phyloP scores from a whole-genome alignment of 139 green algal species.

The Nannochloris sp. region DNA sequence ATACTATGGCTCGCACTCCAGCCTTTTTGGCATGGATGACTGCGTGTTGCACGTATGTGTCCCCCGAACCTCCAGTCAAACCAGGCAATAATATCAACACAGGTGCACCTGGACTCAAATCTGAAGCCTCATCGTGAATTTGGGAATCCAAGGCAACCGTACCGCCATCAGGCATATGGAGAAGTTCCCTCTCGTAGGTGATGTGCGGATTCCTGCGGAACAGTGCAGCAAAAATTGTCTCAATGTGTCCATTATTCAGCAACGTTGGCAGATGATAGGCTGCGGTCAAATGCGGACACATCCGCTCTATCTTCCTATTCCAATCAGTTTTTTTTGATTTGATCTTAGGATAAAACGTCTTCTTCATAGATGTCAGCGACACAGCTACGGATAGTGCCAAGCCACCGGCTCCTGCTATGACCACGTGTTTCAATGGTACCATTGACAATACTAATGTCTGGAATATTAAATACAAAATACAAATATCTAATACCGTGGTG shows the following conservation, averaged over 20 bases:
- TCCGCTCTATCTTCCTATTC: constrained; percentile 17
- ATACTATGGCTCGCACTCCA: constrained; percentile 60
- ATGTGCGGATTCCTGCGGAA: constrained; percentile 46
- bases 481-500: neutral
- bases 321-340: constrained; percentile 11
- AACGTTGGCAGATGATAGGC: constrained; percentile 15
- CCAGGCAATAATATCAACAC: constrained; percentile 83
- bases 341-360: constrained; percentile 6
- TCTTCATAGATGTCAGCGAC: neutral
- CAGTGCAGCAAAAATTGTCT: constrained; percentile 84
- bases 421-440: neutral
- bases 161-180: constrained; percentile 71
- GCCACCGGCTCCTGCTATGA: neutral
- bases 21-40: constrained; percentile 31
- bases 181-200: constrained; percentile 57
- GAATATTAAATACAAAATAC: no score
- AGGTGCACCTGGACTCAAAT: constrained; percentile 33
- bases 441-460: no score
- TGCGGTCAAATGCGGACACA: constrained; percentile 21
- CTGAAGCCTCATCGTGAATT: constrained; percentile 8
- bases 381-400: neutral
- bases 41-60: constrained; percentile 77
- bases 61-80: constrained; percentile 79
- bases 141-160: constrained; percentile 79
- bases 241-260: constrained; percentile 54